Evolutionary conservation across 768 basidiomycete species (phyloP).

Genomic region (Serendipita vermifera): DNA sequence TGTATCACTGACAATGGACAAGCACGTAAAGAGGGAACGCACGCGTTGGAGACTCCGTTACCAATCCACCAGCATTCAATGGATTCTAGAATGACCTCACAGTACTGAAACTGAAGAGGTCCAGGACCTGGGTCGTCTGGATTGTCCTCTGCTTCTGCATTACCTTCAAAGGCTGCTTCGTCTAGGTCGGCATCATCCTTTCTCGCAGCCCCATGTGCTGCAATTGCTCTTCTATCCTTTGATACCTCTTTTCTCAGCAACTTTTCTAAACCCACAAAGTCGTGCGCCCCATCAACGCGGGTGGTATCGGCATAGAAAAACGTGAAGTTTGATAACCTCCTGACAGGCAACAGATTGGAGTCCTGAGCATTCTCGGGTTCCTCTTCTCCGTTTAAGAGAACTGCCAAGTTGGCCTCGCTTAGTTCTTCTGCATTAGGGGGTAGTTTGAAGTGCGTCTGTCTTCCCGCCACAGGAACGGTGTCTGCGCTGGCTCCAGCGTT

Average conservation of each 20-base stretch:
- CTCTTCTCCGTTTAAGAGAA: too few species aligned
- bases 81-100: background rate
- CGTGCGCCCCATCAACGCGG: background rate
- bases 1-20: background rate
- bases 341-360: too few species aligned
- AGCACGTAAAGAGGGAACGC: background rate
- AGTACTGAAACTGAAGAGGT: background rate
- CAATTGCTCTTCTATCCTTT: background rate
- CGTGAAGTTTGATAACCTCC: too few species aligned
- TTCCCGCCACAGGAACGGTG: too few species aligned
- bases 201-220: background rate
- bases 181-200: background rate
- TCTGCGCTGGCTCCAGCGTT: too few species aligned
- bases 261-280: background rate
- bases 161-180: slow-evolving; percentile 3
- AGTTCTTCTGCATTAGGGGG: too few species aligned
- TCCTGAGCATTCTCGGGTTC: too few species aligned
- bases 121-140: too few species aligned
- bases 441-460: too few species aligned
- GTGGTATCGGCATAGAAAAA: background rate
- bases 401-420: too few species aligned
- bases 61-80: background rate
- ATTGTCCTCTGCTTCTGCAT: background rate
- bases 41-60: background rate
- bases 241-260: background rate